Percentiles rank a stretch among this genome's conserved stretches.
These are phyloP conservation scores for Rhizopus stolonifer DNA, from an alignment of 371 early-diverging fungal species.

Conservation along the genomic window DNA sequence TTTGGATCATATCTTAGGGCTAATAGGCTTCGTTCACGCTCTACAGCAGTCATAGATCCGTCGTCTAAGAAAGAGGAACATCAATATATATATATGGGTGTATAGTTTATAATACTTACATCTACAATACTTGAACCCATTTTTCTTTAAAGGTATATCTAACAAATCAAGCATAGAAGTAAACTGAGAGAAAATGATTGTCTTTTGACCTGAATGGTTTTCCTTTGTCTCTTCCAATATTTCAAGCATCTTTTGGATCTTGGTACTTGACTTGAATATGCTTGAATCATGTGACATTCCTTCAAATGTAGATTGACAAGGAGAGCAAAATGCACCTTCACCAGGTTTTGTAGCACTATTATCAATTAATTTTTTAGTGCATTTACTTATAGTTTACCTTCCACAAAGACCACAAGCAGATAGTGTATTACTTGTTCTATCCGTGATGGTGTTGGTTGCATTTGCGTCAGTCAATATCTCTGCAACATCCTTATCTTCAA, in stretches of 20 bases:
- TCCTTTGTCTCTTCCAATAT: conserved; percentile 36
- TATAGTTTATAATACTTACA: conserved; percentile 48
- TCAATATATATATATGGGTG: conserved; percentile 13
- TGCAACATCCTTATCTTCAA: conserved; percentile 47
- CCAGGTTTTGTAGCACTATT: neutral
- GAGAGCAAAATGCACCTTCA: conserved; percentile 10
- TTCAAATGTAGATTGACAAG: conserved; percentile 13
- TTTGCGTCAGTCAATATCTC: conserved; percentile 22
- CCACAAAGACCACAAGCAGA: conserved; percentile 40
- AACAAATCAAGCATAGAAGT: conserved; percentile 76
- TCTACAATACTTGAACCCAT: conserved; percentile 60
- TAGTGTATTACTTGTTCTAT: too few relatives aligned
- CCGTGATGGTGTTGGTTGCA: neutral
- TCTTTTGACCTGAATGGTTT: conserved; percentile 54
- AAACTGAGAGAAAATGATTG: conserved; percentile 89
- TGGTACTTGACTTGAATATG: conserved; percentile 41
- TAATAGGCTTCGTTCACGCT: conserved; percentile 49
- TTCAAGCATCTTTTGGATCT: conserved; percentile 50
- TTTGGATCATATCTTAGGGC: conserved; percentile 54
- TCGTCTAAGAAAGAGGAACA: conserved; percentile 50
- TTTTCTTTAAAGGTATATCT: conserved; percentile 61
- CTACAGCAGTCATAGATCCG: conserved; percentile 37
- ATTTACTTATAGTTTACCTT: conserved; percentile 21
- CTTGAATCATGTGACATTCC: neutral
- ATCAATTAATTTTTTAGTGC: neutral